These are phyloP conservation scores for Macrolepiota fuliginosa DNA, from an alignment of 768 basidiomycete species.

Conservation along the genomic window DNA sequence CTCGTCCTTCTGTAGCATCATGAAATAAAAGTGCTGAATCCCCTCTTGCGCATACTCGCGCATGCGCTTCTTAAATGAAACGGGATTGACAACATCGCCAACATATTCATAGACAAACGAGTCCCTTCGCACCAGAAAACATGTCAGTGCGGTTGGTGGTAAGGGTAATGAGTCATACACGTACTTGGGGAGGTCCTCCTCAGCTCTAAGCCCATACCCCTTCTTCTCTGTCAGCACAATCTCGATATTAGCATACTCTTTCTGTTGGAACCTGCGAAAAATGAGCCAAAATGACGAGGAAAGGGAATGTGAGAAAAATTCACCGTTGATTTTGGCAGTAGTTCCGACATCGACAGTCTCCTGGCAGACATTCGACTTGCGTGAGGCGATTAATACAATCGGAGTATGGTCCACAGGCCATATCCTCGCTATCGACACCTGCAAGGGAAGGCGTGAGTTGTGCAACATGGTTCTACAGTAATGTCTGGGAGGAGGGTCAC, in stretches of 20 bases:
- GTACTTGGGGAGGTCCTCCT: constrained; percentile 60
- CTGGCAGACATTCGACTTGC: constrained; percentile 92
- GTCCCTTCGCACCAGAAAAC: constrained; percentile 52
- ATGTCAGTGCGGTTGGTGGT: constrained; percentile 4
- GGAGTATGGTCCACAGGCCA: constrained; percentile 81
- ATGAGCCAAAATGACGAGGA: constrained; percentile 11
- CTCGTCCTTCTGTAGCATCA: constrained; percentile 99
- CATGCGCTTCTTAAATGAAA: constrained; percentile 91
- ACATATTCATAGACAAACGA: constrained; percentile 96
- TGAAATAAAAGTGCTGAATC: constrained; percentile 97
- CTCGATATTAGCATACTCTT: constrained; percentile 81
- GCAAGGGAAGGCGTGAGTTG: constrained; percentile 24
- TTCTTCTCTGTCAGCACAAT: constrained; percentile 95
- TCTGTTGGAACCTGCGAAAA: constrained; percentile 73
- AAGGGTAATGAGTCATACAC: constrained; percentile 22
- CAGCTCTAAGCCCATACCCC: constrained; percentile 89
- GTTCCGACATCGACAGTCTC: constrained; percentile 79
- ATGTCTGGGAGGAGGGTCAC: neutral
- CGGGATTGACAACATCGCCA: constrained; percentile 90
- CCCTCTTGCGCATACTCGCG: constrained; percentile 90
- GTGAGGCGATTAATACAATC: constrained; percentile 98
- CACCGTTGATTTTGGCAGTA: constrained; percentile 95
- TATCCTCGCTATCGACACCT: constrained; percentile 60
- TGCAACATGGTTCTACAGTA: neutral
- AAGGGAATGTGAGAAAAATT: constrained; percentile 21